Percentiles rank a stretch among this genome's conserved stretches.
Conservation (phyloP, 2,329 filamentous ascomycete genomes). For the Calonectria pseudoreteaudii region DNA sequence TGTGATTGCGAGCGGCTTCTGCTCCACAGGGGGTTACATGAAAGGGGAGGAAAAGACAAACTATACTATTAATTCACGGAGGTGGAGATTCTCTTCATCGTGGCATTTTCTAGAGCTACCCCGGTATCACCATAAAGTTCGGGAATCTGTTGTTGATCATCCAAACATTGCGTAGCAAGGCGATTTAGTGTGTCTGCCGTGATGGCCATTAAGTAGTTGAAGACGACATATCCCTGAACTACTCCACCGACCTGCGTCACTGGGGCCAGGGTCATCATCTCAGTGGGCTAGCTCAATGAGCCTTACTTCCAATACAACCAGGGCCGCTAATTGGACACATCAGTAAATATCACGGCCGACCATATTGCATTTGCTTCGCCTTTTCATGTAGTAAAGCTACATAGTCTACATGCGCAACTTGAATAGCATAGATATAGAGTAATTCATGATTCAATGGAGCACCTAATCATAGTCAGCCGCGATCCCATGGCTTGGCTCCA, state of each 20-base stretch:
- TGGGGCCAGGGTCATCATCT: neutral
- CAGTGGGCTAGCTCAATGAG: neutral
- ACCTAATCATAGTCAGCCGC: neutral
- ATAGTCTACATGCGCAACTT: neutral
- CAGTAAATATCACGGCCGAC: too few relatives aligned
- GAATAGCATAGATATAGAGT: neutral
- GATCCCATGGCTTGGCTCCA: neutral
- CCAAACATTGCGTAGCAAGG: neutral
- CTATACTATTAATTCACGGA: constrained; percentile 32
- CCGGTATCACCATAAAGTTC: constrained; percentile 19
- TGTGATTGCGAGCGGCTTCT: constrained; percentile 14
- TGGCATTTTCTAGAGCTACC: constrained; percentile 17
- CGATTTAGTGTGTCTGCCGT: neutral
- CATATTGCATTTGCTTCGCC: neutral
- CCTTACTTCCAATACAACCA: neutral
- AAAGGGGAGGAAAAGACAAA: constrained; percentile 23
- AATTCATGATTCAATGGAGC: neutral
- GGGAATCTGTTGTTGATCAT: constrained; percentile 8
- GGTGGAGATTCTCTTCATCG: constrained; percentile 14
- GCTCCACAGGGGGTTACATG: constrained; percentile 21
- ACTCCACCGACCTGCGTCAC: neutral
- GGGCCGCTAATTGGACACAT: neutral
- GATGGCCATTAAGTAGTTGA: neutral
- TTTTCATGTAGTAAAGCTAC: neutral
- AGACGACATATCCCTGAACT: neutral